Evolutionary conservation across 441 rosid species (phyloP), one percentile per base, ranked within the genome.

Genomic region (Populus hybrid): DNA sequence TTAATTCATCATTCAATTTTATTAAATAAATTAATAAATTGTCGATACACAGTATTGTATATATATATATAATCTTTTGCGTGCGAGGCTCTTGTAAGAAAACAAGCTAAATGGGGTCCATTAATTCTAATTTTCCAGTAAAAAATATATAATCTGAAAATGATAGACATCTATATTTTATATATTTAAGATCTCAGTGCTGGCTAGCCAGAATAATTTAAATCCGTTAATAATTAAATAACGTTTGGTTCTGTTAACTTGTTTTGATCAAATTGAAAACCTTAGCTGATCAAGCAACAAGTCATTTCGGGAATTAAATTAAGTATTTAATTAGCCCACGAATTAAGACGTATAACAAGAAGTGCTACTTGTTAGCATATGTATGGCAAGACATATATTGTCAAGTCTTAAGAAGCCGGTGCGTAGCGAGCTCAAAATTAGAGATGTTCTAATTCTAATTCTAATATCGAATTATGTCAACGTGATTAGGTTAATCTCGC

Each of bases 41-140:
- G 3, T 50, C 8, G 28, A 73, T 2, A 4, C 2, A 67, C 30
- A 28, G 30, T 24, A 30, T 7, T 24, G 24, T 24, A 24, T 24
- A 24, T 24, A 24, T 24, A 24, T 23, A 67, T 14, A 30, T 5
- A 30, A 67, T 87, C 88, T 81, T 85, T 89, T 88, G 90, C 91
- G 89, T 91, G 89, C 75, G 85, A 88, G 86, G 85, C 75, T 86
- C 34, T 34, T 40, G 61, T 18, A 89, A 89, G 92, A 86, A 86
- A 89, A 10, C 70, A n/a, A 63, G 35, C 36, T 19, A 24, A 19
- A 1, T 11, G 69, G 76, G 79, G 75, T 72, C 79, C 85, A 30
- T 30, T 30, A 30, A 67, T 76, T 14, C 32, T 3, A 12, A 19
- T 34, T 30, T 10, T 30, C 16, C 68, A 65, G 26, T 10, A 65